Percentiles rank a stretch among this genome's conserved stretches.
Conservation (phyloP, 2,329 filamentous ascomycete species). For the Ophiostoma angusticollis region DNA sequence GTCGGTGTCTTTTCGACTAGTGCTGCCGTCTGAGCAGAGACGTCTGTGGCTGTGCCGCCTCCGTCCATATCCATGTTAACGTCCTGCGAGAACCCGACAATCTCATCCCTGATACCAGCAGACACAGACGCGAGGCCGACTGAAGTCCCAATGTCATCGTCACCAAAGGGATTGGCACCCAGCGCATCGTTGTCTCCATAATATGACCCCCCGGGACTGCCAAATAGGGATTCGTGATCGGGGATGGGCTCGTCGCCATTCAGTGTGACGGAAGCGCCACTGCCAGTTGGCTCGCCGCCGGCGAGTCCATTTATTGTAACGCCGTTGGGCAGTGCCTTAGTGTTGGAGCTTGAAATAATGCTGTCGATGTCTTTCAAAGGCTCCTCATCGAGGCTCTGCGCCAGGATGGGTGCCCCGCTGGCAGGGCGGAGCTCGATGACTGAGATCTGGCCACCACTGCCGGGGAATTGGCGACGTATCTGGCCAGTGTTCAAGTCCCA, state of each 20-base stretch:
- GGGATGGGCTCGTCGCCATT: constrained; percentile 30
- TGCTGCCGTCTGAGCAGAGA: constrained; percentile 4
- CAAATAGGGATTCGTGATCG: constrained; percentile 71
- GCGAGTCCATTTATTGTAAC: constrained; percentile 23
- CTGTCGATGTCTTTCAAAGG: constrained; percentile 47
- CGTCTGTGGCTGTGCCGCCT: constrained; percentile 23
- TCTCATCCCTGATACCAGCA: constrained; percentile 18
- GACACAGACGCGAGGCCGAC: constrained; percentile 43
- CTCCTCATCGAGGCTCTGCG: constrained; percentile 50
- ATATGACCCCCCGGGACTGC: constrained; percentile 66
- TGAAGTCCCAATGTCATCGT: constrained; percentile 50
- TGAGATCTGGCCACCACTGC: constrained; percentile 72
- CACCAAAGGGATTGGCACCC: constrained; percentile 52
- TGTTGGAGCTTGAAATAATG: constrained; percentile 68
- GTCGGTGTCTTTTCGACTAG: too few relatives aligned
- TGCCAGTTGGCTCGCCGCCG: constrained; percentile 18
- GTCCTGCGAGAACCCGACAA: constrained; percentile 8
- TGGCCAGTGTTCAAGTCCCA: constrained; percentile 90
- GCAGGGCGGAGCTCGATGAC: constrained; percentile 74
- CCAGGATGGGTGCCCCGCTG: constrained; percentile 59
- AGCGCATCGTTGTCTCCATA: constrained; percentile 66
- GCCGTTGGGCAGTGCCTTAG: constrained; percentile 44
- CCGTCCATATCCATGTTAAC: constrained; percentile 29
- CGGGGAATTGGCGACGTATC: constrained; percentile 61
- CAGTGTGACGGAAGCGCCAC: constrained; percentile 22